These are phyloP conservation scores for Aegilops speltoides DNA, from an alignment of 176 grass and related monocot genomes.

Conservation along the genomic window DNA sequence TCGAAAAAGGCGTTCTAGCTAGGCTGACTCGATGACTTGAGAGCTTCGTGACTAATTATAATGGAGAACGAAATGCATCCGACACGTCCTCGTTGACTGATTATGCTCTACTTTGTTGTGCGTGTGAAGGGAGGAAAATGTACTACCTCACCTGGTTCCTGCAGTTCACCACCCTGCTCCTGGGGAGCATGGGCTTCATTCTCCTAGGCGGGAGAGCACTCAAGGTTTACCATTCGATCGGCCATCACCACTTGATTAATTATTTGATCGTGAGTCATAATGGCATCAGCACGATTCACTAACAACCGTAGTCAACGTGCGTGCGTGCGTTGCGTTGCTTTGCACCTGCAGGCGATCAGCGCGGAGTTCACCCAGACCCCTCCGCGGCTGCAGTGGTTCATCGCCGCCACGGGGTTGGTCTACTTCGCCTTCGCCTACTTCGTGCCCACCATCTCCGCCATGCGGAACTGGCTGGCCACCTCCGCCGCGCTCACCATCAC, in stretches of 20 bases:
- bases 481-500: conserved; percentile 62
- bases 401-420: conserved; percentile 42
- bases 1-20: background rate
- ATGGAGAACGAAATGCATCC: background rate
- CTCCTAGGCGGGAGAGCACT: conserved; percentile 74
- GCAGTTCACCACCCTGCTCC: conserved; percentile 73
- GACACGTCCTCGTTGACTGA: background rate
- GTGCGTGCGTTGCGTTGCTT: background rate
- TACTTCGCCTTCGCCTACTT: conserved; percentile 83
- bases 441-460: conserved; percentile 82
- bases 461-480: conserved; percentile 81
- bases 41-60: too few species aligned
- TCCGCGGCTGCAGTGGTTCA: conserved; percentile 62
- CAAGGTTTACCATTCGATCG: conserved; percentile 28
- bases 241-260: too few species aligned
- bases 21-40: background rate
- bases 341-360: conserved; percentile 56
- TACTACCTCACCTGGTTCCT: conserved; percentile 82
- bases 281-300: background rate
- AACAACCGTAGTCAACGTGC: background rate
- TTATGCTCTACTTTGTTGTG: background rate
- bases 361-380: conserved; percentile 55
- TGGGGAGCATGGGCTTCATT: conserved; percentile 83
- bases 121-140: conserved; percentile 54
- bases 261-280: background rate